These are phyloP conservation scores for Fusarium sp. DNA, from an alignment of 2,329 filamentous ascomycete species.

Conservation along the genomic window DNA sequence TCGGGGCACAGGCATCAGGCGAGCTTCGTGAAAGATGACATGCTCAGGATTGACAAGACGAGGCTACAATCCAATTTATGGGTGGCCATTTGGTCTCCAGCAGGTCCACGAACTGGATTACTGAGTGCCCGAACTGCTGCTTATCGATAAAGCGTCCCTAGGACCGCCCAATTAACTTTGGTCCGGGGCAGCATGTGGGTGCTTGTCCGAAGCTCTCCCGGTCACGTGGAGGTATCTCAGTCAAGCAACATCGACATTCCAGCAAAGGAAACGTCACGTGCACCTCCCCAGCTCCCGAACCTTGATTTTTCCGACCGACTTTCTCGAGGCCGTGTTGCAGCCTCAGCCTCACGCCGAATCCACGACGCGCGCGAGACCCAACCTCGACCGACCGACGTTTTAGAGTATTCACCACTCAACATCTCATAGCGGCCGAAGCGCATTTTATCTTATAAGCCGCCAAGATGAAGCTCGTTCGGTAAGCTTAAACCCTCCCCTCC, in stretches of 20 bases:
- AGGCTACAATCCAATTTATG: conserved; percentile 43
- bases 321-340: conserved; percentile 36
- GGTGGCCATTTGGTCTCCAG: conserved; percentile 18
- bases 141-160: conserved; percentile 36
- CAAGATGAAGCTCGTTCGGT: conserved; percentile 98
- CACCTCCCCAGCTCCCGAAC: conserved; percentile 29
- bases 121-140: neutral
- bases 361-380: conserved; percentile 33
- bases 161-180: conserved; percentile 20
- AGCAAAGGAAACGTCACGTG: conserved; percentile 34
- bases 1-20: conserved; percentile 21
- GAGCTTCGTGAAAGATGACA: conserved; percentile 36
- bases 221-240: conserved; percentile 3
- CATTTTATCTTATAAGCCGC: conserved; percentile 34
- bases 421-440: conserved; percentile 5
- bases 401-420: conserved; percentile 9
- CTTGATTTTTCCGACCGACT: conserved; percentile 48
- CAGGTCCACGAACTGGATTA: neutral
- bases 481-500: conserved; percentile 49
- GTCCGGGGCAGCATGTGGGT: neutral
- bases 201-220: neutral
- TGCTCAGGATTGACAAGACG: conserved; percentile 30
- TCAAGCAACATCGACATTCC: neutral
- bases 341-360: conserved; percentile 43
- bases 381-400: conserved; percentile 13